Evolutionary conservation across 176 grass and related monocot genomes (phyloP), one percentile per base, ranked within the genome.

Genomic region (Secale cereale): DNA sequence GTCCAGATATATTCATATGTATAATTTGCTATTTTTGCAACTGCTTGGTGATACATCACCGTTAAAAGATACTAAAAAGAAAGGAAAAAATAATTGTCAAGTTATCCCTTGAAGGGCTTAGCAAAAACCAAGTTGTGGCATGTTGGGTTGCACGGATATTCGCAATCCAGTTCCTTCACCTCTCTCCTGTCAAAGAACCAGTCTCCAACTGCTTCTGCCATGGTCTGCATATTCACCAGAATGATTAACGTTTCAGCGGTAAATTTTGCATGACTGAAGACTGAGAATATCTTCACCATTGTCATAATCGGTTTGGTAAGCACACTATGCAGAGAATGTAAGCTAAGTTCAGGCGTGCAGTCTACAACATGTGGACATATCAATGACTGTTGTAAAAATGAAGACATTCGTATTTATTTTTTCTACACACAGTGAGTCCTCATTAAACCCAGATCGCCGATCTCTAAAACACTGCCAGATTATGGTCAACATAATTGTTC

Each of bases 171-270:
- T 65, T 92, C 86, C 22, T 95, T 95, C 40, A 91, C 81, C 87
- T 86, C 77, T 64, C 82, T 89, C 33, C 91, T 84, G 35, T 85
- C 83, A 54, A 98, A 93, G 74, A 90, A 98, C 92, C 95, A 93
- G 65, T 95, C 89, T 80, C 95, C 95, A 15, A 98, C 91, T 45
- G 95, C 87, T 71, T 98, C 83, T 50, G 91, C 91, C 23, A 95
- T 90, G 63, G 85, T 88, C 95, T 98, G 33, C 4, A 5, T 6
- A 57, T 69, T 87, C 81, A n/a, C 4, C 30, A 8, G 35, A 66
- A 79, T 59, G 43, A 59, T 15, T 29, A 46, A 36, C 1, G 43
- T 89, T 23, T 54, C 40, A 74, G 79, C 14, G 20, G 14, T 22
- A 33, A 7, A 22, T 31, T 31, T 31, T 36, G 27, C 16, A 22